Evolutionary conservation across 2,329 filamentous ascomycete genomes (phyloP).

Genomic region (Xylariaceae sp.): DNA sequence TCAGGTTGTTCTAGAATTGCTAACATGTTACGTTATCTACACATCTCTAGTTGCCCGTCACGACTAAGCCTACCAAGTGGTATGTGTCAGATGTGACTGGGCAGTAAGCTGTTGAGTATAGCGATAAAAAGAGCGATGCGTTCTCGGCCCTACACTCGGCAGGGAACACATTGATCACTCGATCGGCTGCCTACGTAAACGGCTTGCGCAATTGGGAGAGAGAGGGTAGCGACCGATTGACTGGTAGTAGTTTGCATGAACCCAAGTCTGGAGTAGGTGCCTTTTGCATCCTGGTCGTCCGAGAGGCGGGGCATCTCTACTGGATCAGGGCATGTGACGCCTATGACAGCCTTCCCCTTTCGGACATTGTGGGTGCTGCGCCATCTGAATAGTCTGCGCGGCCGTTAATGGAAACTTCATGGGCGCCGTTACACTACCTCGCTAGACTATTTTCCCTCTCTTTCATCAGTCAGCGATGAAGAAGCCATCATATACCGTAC

Average conservation of each 20-base stretch:
- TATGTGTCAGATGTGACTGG: too few relatives aligned
- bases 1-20: too few relatives aligned
- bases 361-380: constrained; percentile 1
- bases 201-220: neutral
- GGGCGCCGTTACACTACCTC: neutral
- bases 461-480: too few relatives aligned
- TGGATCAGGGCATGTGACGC: constrained; percentile 8
- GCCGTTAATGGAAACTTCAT: neutral
- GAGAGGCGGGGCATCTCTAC: constrained; percentile 4
- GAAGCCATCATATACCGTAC: too few relatives aligned
- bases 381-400: neutral
- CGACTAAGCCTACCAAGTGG: too few relatives aligned
- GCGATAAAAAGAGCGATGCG: neutral
- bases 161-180: neutral
- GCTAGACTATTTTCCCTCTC: too few relatives aligned
- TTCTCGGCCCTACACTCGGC: neutral
- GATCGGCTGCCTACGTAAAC: neutral
- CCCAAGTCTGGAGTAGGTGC: neutral
- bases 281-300: constrained; percentile 6
- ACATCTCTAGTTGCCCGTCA: too few relatives aligned
- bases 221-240: neutral
- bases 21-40: too few relatives aligned
- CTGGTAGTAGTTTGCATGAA: neutral
- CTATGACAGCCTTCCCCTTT: constrained; percentile 29
- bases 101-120: neutral